phyloP scores from a whole-genome alignment of 1,284 basidiomycete species.

The Cystobasidium slooffiae region DNA sequence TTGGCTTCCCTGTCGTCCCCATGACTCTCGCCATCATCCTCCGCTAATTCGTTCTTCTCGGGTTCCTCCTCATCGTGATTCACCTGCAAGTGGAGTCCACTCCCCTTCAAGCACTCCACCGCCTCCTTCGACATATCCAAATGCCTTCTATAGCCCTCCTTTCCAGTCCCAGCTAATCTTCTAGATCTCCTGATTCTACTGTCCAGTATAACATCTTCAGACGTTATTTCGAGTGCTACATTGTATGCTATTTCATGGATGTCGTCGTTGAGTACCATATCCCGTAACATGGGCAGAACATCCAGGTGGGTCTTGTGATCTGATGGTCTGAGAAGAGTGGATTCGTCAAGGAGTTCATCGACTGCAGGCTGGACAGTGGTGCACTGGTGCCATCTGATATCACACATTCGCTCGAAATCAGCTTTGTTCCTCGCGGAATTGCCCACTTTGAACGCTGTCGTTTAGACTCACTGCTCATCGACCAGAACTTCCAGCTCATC shows the following conservation, averaged over 20 bases:
- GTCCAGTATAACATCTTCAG: slow-evolving; percentile 27
- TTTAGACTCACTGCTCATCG: not conserved
- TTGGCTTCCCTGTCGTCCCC: not conserved
- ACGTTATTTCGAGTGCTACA: slow-evolving; percentile 7
- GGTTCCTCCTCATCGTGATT: not conserved
- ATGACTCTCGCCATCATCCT: not conserved
- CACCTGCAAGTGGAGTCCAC: not conserved
- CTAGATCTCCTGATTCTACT: slow-evolving; percentile 23
- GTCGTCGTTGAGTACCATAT: slow-evolving; percentile 74
- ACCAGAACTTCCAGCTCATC: not conserved
- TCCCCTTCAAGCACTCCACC: slow-evolving; percentile 3
- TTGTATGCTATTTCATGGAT: slow-evolving; percentile 51
- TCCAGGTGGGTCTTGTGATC: slow-evolving; percentile 58
- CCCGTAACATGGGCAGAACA: slow-evolving; percentile 70
- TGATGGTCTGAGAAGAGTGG: no score
- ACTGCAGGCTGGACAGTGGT: not conserved
- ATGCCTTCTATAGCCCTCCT: slow-evolving; percentile 36
- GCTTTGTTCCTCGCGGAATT: no score
- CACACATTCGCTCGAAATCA: no score
- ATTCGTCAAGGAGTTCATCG: slow-evolving; percentile 1
- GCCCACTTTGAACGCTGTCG: no score
- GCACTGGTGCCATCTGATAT: not conserved
- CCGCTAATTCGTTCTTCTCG: not conserved
- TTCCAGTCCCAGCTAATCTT: slow-evolving; percentile 30
- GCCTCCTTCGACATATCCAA: slow-evolving; percentile 7